Evolutionary conservation across 768 basidiomycete species (phyloP).

Genomic region (Mycena galopus): DNA sequence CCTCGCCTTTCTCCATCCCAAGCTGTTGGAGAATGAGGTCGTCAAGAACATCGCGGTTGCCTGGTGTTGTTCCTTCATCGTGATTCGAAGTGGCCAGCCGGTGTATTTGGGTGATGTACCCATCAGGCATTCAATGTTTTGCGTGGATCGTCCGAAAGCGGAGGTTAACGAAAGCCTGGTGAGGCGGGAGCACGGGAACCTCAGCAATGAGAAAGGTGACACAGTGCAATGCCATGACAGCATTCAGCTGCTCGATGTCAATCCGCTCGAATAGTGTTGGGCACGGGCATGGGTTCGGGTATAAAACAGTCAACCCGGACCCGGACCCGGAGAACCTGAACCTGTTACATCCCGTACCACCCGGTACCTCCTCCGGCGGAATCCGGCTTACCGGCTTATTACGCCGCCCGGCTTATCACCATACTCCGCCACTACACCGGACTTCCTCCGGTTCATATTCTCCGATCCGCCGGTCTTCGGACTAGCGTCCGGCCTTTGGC

Average conservation of each 20-base stretch:
- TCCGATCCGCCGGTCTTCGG: too few relatives aligned
- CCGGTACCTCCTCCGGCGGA: too few relatives aligned
- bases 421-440: too few relatives aligned
- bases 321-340: too few relatives aligned
- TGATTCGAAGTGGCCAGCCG: slow-evolving; percentile 4
- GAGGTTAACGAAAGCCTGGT: background rate
- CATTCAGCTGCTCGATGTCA: background rate
- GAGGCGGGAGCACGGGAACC: background rate
- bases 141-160: background rate
- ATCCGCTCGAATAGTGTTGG: too few relatives aligned
- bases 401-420: too few relatives aligned
- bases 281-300: too few relatives aligned
- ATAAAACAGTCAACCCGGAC: too few relatives aligned
- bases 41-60: slow-evolving; percentile 5
- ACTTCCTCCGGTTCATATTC: too few relatives aligned
- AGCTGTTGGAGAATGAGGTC: slow-evolving; percentile 3
- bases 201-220: slow-evolving; percentile 1
- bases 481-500: too few relatives aligned
- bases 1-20: background rate
- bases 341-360: too few relatives aligned
- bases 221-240: slow-evolving; percentile 1
- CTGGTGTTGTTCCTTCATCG: background rate
- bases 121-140: slow-evolving; percentile 14
- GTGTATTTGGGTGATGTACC: background rate
- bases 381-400: too few relatives aligned